Evolutionary conservation across 805 yeast species (phyloP), one percentile per base, ranked within the genome.

Genomic region (Metschnikowia kunwiensis): DNA sequence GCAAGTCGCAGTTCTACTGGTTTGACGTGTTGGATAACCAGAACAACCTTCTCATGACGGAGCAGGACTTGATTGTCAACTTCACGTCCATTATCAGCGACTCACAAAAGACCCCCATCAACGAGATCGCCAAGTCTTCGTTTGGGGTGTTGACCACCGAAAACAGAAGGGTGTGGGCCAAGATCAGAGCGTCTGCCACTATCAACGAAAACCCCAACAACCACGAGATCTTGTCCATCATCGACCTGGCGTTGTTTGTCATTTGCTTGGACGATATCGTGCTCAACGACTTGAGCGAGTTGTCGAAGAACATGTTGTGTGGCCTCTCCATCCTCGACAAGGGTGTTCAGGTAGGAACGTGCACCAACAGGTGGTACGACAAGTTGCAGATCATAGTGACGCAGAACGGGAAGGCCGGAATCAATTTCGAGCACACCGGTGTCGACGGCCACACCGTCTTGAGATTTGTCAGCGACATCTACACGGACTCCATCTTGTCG

Each of bases 291-390:
- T 67, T 78, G 46, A 69, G 75, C 13, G 84, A 82, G 40, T 63
- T 88, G 51, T 77, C 93, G 11, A 81, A 82, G 55, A 87, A 88
- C 55, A 82, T 86, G 82, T 73, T 88, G 27, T 88, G 96, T 59
- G 97, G 97, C 5, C 75, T 83, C 41, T 80, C 87, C 9, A 75
- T 73, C 24, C 66, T 88, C 25, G 86, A 85, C 44, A 77, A 84
- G 49, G 96, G 96, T 50, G 80, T 87, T 32, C 97, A 88, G 63
- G 82, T 83, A 22, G 97, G 97, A 41, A 86, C 96, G 4, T 87
- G 96, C 63, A 83, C 95, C 22, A 88, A 88, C 61, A 70, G 97
- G 57, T 88, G 96, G 96, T 88, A 87, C 57, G 97, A 88, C 62
- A 88, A 88, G 62, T 63, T 88, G 46, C 96, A 88, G 60, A 72